phyloP scores from a whole-genome alignment of 2,329 filamentous ascomycete species.

The Apiospora saccharicola region DNA sequence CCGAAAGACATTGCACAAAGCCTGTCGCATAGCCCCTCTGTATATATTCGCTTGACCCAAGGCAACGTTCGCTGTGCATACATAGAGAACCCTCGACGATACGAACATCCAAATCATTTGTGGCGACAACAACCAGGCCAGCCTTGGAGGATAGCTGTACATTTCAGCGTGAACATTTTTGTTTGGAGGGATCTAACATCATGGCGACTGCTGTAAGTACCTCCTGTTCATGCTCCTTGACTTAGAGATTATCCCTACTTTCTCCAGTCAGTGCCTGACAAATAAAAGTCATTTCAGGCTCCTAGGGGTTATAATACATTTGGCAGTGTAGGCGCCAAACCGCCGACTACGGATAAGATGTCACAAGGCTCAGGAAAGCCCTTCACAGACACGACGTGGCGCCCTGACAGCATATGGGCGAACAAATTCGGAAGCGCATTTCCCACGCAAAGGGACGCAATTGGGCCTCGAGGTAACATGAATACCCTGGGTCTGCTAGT shows the following conservation, averaged over 20 bases:
- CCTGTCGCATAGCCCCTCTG: conserved; percentile 2
- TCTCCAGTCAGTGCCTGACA: not conserved
- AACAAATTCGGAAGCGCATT: conserved; percentile 24
- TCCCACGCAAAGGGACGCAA: conserved; percentile 46
- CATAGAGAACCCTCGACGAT: not conserved
- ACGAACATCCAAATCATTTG: not conserved
- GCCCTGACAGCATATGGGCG: conserved; percentile 23
- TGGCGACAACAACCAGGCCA: conserved; percentile 1
- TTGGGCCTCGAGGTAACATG: conserved; percentile 57
- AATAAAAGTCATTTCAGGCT: conserved; percentile 23
- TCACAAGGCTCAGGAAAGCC: conserved; percentile 20
- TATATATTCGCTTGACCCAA: conserved; percentile 13
- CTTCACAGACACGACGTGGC: conserved; percentile 22
- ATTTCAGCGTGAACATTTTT: conserved; percentile 12
- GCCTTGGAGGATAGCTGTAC: conserved; percentile 13
- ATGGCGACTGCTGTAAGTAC: conserved; percentile 41
- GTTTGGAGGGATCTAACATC: conserved; percentile 26
- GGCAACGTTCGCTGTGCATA: conserved; percentile 10
- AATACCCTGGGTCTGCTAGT: conserved; percentile 11
- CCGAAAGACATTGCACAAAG: not conserved
- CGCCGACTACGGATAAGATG: conserved; percentile 22
- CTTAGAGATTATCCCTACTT: not conserved
- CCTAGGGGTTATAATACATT: conserved; percentile 17
- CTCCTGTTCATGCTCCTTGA: not conserved
- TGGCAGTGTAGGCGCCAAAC: conserved; percentile 21